Evolutionary conservation across 2,329 filamentous ascomycete species (phyloP).

Genomic region (Penicillium sp.): DNA sequence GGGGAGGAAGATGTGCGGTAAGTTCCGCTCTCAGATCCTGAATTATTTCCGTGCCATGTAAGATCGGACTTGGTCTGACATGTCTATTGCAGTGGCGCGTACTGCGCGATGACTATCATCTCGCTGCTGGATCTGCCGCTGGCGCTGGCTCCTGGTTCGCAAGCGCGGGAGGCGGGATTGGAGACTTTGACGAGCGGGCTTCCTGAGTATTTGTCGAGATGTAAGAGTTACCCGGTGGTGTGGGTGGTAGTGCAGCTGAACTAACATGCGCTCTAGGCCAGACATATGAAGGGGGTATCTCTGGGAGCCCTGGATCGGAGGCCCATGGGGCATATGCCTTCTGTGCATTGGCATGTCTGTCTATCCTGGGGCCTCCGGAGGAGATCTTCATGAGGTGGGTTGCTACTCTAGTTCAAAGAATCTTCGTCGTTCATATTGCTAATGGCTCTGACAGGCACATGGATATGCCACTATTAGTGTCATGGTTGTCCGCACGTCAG

Average conservation of each 20-base stretch:
- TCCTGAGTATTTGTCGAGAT: slow-evolving; percentile 73
- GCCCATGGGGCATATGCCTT: slow-evolving; percentile 97
- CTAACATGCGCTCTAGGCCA: slow-evolving; percentile 58
- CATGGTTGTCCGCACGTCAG: slow-evolving; percentile 87
- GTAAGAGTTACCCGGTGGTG: slow-evolving; percentile 50
- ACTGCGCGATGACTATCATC: slow-evolving; percentile 82
- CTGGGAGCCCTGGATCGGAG: slow-evolving; percentile 77
- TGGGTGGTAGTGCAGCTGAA: not conserved
- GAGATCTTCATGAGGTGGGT: slow-evolving; percentile 67
- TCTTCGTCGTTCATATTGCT: slow-evolving; percentile 2
- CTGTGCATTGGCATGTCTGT: slow-evolving; percentile 83
- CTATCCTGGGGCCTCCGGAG: slow-evolving; percentile 76
- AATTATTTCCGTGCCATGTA: slow-evolving; percentile 14
- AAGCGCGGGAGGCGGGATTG: slow-evolving; percentile 60
- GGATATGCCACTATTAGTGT: slow-evolving; percentile 69
- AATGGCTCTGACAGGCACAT: slow-evolving; percentile 57
- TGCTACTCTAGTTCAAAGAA: not conserved
- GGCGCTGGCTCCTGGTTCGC: slow-evolving; percentile 68
- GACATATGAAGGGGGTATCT: slow-evolving; percentile 92
- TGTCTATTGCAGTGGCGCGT: slow-evolving; percentile 65
- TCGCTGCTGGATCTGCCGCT: slow-evolving; percentile 79
- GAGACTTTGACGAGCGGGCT: slow-evolving; percentile 68
- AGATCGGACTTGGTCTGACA: slow-evolving; percentile 11
- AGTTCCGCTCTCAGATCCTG: slow-evolving; percentile 21
- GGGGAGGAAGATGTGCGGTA: slow-evolving; percentile 92